Conservation (phyloP, 2,329 filamentous ascomycete species). For the Clonostachys byssicola region DNA sequence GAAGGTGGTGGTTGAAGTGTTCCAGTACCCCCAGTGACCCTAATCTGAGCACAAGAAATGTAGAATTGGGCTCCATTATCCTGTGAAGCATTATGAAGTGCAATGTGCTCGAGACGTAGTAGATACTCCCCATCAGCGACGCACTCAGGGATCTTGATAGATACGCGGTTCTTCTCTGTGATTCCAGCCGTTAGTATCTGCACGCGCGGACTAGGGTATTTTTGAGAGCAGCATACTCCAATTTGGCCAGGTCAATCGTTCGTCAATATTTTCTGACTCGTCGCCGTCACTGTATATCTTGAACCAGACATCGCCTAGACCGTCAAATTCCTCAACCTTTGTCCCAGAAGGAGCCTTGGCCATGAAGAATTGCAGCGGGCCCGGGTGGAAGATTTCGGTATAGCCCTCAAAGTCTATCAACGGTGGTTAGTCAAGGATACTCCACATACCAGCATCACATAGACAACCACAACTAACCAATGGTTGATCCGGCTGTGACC, state of each 20-base stretch:
- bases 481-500: too few relatives aligned
- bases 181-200: too few relatives aligned
- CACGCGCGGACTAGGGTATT: too few relatives aligned
- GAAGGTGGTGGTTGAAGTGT: constrained; percentile 24
- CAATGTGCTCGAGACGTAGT: constrained; percentile 42
- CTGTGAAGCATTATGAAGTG: constrained; percentile 33
- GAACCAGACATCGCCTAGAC: constrained; percentile 24
- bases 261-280: too few relatives aligned
- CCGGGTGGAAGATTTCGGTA: constrained; percentile 33
- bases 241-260: too few relatives aligned
- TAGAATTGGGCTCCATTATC: constrained; percentile 41
- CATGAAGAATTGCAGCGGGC: constrained; percentile 27
- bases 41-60: constrained; percentile 33
- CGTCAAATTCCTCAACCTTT: constrained; percentile 27
- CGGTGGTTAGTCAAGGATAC: too few relatives aligned
- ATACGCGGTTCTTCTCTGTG: too few relatives aligned
- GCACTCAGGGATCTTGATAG: constrained; percentile 29
- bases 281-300: constrained; percentile 35
- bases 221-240: too few relatives aligned
- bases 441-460: too few relatives aligned
- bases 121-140: constrained; percentile 45
- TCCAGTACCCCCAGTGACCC: constrained; percentile 33
- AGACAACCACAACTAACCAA: too few relatives aligned
- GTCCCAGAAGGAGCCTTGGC: constrained; percentile 24
- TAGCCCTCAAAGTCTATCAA: constrained; percentile 21